Conservation (phyloP, 2,329 filamentous ascomycete species). For the Coccinonectria pachysandricola region DNA sequence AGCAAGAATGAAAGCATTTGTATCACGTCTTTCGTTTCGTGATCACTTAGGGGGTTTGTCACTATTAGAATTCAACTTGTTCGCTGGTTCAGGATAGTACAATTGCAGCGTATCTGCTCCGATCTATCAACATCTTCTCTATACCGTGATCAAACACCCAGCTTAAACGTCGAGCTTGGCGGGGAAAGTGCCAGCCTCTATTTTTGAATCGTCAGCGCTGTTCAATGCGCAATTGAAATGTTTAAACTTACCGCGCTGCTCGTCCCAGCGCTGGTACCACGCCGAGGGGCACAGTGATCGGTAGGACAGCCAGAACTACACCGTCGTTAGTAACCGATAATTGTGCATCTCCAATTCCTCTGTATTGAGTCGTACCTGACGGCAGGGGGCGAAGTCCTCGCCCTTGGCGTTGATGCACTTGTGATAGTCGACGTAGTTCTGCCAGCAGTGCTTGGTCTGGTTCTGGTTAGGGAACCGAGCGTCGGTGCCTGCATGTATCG, state of each 20-base stretch:
- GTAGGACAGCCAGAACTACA: constrained; percentile 91
- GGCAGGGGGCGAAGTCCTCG: constrained; percentile 95
- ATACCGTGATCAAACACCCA: constrained; percentile 13
- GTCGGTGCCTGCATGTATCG: constrained; percentile 97
- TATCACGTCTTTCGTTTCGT: too few relatives aligned
- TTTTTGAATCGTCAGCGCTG: too few relatives aligned
- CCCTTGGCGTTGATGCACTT: constrained; percentile 98
- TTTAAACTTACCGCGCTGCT: constrained; percentile 77
- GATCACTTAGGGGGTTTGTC: constrained; percentile 17
- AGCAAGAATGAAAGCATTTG: too few relatives aligned
- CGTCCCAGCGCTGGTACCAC: constrained; percentile 93
- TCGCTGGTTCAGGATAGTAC: constrained; percentile 26
- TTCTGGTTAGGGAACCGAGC: constrained; percentile 98
- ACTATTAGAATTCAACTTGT: too few relatives aligned
- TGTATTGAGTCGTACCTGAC: constrained; percentile 54
- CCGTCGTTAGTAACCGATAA: constrained; percentile 16
- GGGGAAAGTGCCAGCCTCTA: constrained; percentile 62
- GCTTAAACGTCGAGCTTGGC: constrained; percentile 50
- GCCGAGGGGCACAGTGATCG: constrained; percentile 92
- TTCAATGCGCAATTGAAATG: too few relatives aligned
- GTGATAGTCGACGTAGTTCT: constrained; percentile 99
- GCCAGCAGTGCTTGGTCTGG: constrained; percentile 99
- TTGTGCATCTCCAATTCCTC: constrained; percentile 1
- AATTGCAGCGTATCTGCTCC: constrained; percentile 25
- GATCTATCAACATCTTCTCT: constrained; percentile 19